Percentiles rank a stretch among this genome's conserved stretches.
These are phyloP conservation scores for Capronia americana DNA, from an alignment of 2,329 filamentous ascomycete genomes.

Conservation along the genomic window DNA sequence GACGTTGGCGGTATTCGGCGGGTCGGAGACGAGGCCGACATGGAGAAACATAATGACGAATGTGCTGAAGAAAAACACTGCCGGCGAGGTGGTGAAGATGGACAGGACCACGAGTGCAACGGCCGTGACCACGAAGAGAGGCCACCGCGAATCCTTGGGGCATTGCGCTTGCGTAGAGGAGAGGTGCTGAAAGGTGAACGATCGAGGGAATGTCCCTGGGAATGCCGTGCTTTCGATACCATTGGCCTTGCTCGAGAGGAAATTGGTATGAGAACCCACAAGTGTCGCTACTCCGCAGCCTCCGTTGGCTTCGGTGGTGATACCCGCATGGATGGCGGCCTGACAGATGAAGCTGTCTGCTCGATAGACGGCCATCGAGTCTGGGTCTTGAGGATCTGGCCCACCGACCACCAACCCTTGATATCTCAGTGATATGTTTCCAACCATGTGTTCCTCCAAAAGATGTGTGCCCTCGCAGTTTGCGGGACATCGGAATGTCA, in stretches of 20 bases:
- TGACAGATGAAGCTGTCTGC: conserved; percentile 89
- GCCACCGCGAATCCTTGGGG: conserved; percentile 81
- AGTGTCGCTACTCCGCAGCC: conserved; percentile 83
- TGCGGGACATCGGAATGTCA: conserved; percentile 64
- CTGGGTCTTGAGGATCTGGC: conserved; percentile 46
- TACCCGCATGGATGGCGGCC: conserved; percentile 81
- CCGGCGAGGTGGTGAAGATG: conserved; percentile 78
- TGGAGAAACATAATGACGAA: conserved; percentile 88
- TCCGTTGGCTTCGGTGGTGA: conserved; percentile 72
- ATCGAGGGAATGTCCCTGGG: conserved; percentile 85
- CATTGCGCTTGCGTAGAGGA: conserved; percentile 61
- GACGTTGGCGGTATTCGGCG: conserved; percentile 72
- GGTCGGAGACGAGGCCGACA: conserved; percentile 86
- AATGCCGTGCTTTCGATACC: conserved; percentile 80
- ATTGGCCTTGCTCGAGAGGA: conserved; percentile 68
- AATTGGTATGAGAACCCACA: conserved; percentile 71
- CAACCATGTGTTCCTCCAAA: conserved; percentile 59
- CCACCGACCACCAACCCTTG: conserved; percentile 60
- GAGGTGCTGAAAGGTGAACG: conserved; percentile 76
- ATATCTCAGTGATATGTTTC: conserved; percentile 60
- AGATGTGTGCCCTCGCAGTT: conserved; percentile 57
- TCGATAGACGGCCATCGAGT: conserved; percentile 70
- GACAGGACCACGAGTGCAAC: conserved; percentile 79
- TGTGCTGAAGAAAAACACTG: conserved; percentile 80
- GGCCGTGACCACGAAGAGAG: conserved; percentile 78